Conservation (phyloP, 257 asterid species). For the Coffea canephora region DNA sequence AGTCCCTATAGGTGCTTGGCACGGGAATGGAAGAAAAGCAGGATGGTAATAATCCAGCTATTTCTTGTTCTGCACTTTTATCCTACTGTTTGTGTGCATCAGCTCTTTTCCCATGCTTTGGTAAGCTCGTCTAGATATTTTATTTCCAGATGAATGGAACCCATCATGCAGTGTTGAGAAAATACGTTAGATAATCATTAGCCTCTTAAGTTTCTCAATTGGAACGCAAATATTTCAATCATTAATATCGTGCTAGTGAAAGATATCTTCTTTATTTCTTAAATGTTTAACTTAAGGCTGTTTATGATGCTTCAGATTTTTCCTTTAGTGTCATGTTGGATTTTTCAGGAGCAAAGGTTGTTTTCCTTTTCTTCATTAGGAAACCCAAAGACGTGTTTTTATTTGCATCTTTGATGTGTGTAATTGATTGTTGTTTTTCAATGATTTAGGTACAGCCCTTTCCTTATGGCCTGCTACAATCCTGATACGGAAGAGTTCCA, state of each 20-base stretch:
- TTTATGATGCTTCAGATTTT: neutral
- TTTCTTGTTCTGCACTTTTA: neutral
- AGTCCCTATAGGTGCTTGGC: slow-evolving; percentile 96
- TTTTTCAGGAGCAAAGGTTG: neutral
- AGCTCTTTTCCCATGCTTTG: neutral
- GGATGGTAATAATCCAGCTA: slow-evolving; percentile 61
- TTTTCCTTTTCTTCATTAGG: neutral
- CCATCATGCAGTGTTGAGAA: neutral
- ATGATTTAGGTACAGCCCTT: slow-evolving; percentile 77
- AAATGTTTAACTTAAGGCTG: too few species aligned
- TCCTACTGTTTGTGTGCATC: neutral
- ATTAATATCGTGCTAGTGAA: neutral
- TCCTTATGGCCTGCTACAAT: slow-evolving; percentile 88
- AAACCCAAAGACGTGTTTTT: neutral
- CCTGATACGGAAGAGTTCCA: slow-evolving; percentile 84
- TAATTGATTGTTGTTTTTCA: neutral
- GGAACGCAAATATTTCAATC: neutral
- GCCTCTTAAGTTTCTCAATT: neutral
- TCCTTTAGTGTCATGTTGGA: neutral
- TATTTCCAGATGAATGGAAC: neutral
- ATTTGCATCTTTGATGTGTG: neutral
- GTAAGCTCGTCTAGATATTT: neutral
- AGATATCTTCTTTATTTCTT: neutral
- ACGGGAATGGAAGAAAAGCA: slow-evolving; percentile 95
- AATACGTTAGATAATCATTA: neutral